Evolutionary conservation across 2,329 filamentous ascomycete species (phyloP).

Genomic region (Alternaria triticina): DNA sequence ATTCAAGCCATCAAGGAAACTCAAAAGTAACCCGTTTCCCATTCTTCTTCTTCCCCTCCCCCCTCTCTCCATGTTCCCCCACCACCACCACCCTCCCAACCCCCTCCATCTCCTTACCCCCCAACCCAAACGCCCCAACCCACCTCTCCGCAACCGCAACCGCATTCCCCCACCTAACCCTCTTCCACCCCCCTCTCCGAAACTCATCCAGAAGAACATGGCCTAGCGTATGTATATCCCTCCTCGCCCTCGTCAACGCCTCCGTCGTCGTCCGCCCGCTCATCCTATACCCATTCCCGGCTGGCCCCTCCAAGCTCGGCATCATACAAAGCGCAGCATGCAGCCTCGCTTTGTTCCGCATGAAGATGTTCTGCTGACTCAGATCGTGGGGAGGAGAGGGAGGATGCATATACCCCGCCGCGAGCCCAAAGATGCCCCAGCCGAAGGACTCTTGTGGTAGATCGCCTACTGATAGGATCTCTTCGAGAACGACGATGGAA

Average conservation of each 20-base stretch:
- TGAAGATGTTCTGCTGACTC: constrained; percentile 7
- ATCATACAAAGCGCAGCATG: constrained; percentile 15
- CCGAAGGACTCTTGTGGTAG: constrained; percentile 23
- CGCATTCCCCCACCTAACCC: constrained; percentile 25
- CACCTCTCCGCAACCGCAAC: constrained; percentile 26
- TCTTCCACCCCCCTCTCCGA: constrained; percentile 15
- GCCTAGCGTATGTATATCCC: constrained; percentile 23
- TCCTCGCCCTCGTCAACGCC: constrained; percentile 11
- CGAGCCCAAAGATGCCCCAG: constrained; percentile 26
- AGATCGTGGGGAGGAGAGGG: background rate
- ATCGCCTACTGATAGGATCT: constrained; percentile 9
- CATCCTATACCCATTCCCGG: background rate
- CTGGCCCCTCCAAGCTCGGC: background rate
- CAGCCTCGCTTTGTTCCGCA: constrained; percentile 16
- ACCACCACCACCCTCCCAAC: too few relatives aligned
- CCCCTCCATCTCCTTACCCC: too few relatives aligned
- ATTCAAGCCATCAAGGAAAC: background rate
- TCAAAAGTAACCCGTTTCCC: background rate
- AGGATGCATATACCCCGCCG: constrained; percentile 21
- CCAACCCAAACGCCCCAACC: constrained; percentile 6
- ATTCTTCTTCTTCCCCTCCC: background rate
- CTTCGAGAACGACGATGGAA: constrained; percentile 17
- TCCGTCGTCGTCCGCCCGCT: background rate
- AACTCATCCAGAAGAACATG: constrained; percentile 26
- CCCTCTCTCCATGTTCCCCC: too few relatives aligned